Conservation (phyloP, 768 basidiomycete species). For the Lentinula edodes region DNA sequence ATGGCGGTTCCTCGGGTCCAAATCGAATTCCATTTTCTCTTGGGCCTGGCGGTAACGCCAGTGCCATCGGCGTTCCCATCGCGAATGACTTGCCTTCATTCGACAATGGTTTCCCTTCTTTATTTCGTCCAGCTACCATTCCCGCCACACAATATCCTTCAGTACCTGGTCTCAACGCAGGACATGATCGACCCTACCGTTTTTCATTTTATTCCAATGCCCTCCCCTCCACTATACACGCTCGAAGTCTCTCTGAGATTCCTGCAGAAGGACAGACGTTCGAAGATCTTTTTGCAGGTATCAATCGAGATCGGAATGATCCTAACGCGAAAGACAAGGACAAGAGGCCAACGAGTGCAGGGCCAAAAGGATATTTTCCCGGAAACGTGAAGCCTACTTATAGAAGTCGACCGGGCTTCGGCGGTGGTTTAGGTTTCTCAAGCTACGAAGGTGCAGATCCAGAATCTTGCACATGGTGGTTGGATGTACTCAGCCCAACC, state of each 20-base stretch:
- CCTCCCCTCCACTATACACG: slow-evolving; percentile 89
- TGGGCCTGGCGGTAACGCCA: slow-evolving; percentile 1
- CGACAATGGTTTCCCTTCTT: neutral
- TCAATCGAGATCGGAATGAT: slow-evolving; percentile 17
- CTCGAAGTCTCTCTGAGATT: slow-evolving; percentile 85
- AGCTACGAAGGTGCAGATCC: slow-evolving; percentile 31
- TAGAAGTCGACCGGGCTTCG: neutral
- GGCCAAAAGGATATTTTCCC: slow-evolving; percentile 11
- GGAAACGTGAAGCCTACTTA: slow-evolving; percentile 16
- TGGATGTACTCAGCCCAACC: slow-evolving; percentile 89
- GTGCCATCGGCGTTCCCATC: neutral
- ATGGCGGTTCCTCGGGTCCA: slow-evolving; percentile 26
- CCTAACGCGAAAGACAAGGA: neutral
- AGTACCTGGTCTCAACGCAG: slow-evolving; percentile 30
- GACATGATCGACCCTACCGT: slow-evolving; percentile 87
- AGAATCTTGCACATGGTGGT: slow-evolving; percentile 92
- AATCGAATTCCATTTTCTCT: slow-evolving; percentile 8
- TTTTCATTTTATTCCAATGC: slow-evolving; percentile 99
- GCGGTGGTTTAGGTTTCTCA: slow-evolving; percentile 11
- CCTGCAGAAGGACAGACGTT: slow-evolving; percentile 93
- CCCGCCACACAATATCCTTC: neutral
- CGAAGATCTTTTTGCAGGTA: slow-evolving; percentile 77
- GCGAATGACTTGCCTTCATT: neutral
- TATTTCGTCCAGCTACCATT: slow-evolving; percentile 5
- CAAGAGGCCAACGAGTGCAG: neutral